Evolutionary conservation across 2,329 filamentous ascomycete species (phyloP).

Genomic region (Furcasterigmium furcatum): DNA sequence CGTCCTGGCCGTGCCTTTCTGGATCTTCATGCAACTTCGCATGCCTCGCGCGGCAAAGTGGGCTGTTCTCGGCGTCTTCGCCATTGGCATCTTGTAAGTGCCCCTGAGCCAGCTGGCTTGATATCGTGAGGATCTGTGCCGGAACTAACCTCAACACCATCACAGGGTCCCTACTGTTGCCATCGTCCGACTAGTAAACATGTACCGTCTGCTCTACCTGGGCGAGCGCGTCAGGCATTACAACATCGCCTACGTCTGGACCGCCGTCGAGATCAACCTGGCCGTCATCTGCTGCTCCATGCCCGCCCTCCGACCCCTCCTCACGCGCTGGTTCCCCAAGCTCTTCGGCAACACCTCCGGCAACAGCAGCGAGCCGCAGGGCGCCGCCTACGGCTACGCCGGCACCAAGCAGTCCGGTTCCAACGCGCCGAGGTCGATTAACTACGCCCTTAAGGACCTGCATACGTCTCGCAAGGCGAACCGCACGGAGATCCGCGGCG

Average conservation of each 20-base stretch:
- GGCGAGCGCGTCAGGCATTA: conserved; percentile 1
- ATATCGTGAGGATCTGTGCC: too few species aligned
- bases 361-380: not conserved
- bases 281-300: conserved; percentile 31
- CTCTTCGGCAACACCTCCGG: conserved; percentile 20
- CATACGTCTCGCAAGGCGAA: conserved; percentile 16
- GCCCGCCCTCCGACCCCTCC: conserved; percentile 29
- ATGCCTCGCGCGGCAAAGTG: conserved; percentile 32
- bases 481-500: conserved; percentile 26
- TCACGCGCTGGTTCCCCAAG: conserved; percentile 27
- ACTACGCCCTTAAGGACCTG: conserved; percentile 19
- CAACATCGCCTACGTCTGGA: conserved; percentile 2
- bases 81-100: conserved; percentile 32
- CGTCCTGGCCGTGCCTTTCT: conserved; percentile 27
- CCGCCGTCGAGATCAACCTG: conserved; percentile 28
- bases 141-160: too few species aligned
- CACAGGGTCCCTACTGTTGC: conserved; percentile 26
- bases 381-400: not conserved
- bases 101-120: too few species aligned
- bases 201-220: conserved; percentile 19
- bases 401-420: not conserved
- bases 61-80: conserved; percentile 34
- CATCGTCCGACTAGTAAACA: conserved; percentile 26
- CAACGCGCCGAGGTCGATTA: not conserved
- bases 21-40: conserved; percentile 35